phyloP scores from a whole-genome alignment of 2,329 filamentous ascomycete genomes.

The Neonectria coccinea region DNA sequence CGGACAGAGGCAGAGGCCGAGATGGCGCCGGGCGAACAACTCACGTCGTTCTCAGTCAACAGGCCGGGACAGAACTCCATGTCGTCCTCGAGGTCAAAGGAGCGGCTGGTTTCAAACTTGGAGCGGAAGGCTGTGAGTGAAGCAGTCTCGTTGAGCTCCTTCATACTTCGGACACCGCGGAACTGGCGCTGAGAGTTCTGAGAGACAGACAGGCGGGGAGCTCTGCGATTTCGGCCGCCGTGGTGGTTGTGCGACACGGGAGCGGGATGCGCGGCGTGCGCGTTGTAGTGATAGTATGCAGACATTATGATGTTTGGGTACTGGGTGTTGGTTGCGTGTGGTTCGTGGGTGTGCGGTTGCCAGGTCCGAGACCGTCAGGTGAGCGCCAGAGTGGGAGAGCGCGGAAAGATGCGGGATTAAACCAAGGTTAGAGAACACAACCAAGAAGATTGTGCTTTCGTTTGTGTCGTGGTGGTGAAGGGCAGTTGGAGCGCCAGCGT shows the following conservation, averaged over 20 bases:
- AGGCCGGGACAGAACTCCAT: constrained; percentile 94
- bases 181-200: constrained; percentile 91
- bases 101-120: constrained; percentile 90
- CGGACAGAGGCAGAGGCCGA: constrained; percentile 25
- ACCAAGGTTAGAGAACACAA: constrained; percentile 35
- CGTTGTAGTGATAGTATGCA: constrained; percentile 72
- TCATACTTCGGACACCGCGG: constrained; percentile 85
- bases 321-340: constrained; percentile 20
- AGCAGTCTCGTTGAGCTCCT: constrained; percentile 84
- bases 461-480: constrained; percentile 27
- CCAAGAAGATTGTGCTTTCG: constrained; percentile 30
- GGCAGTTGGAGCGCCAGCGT: constrained; percentile 32
- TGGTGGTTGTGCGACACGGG: constrained; percentile 81
- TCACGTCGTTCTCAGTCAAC: constrained; percentile 93
- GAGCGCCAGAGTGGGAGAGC: constrained; percentile 28
- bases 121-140: constrained; percentile 82
- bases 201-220: constrained; percentile 80
- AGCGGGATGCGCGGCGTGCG: constrained; percentile 69
- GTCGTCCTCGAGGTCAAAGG: constrained; percentile 96
- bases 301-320: constrained; percentile 62
- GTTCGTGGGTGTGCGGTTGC: constrained; percentile 9
- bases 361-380: constrained; percentile 15
- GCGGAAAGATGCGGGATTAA: constrained; percentile 47
- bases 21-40: constrained; percentile 50
- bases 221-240: constrained; percentile 85